Conservation (phyloP, 345 rosid genomes). For the Microthlaspi erraticum region DNA sequence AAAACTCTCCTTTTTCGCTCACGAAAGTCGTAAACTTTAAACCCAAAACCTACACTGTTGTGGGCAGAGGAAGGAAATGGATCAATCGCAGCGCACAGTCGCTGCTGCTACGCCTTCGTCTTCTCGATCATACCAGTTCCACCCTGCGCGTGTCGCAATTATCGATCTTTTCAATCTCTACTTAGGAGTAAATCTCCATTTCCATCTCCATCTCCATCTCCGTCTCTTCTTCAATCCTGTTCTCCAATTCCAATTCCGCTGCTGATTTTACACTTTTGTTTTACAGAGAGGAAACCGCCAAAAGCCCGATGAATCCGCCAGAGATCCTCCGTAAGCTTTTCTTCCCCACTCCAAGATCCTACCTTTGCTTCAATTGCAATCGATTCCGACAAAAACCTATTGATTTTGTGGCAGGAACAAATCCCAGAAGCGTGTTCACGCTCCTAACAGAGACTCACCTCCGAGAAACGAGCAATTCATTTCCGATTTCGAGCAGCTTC, state of each 20-base stretch:
- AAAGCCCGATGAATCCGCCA: slow-evolving; percentile 69
- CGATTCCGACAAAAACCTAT: background rate
- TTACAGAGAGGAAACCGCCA: slow-evolving; percentile 75
- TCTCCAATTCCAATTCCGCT: background rate
- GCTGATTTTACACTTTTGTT: slow-evolving; percentile 4
- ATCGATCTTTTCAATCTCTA: slow-evolving; percentile 88
- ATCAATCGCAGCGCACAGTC: slow-evolving; percentile 70
- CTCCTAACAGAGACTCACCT: slow-evolving; percentile 82
- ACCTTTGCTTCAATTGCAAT: background rate
- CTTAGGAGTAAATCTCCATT: slow-evolving; percentile 61
- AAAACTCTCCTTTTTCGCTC: background rate
- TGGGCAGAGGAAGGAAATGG: slow-evolving; percentile 50
- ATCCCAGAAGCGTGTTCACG: slow-evolving; percentile 85
- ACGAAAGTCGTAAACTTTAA: background rate
- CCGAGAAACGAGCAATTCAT: slow-evolving; percentile 93
- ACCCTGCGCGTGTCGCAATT: slow-evolving; percentile 77
- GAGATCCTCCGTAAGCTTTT: slow-evolving; percentile 77
- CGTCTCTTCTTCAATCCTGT: background rate
- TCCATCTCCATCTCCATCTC: background rate
- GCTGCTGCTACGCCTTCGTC: slow-evolving; percentile 54
- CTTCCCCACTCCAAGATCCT: background rate
- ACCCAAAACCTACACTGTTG: slow-evolving; percentile 24
- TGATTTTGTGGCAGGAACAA: slow-evolving; percentile 62
- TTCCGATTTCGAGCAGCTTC: slow-evolving; percentile 85
- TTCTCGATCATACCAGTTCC: slow-evolving; percentile 73